phyloP scores from a whole-genome alignment of 2,329 filamentous ascomycete species.

The Fusarium sp. region DNA sequence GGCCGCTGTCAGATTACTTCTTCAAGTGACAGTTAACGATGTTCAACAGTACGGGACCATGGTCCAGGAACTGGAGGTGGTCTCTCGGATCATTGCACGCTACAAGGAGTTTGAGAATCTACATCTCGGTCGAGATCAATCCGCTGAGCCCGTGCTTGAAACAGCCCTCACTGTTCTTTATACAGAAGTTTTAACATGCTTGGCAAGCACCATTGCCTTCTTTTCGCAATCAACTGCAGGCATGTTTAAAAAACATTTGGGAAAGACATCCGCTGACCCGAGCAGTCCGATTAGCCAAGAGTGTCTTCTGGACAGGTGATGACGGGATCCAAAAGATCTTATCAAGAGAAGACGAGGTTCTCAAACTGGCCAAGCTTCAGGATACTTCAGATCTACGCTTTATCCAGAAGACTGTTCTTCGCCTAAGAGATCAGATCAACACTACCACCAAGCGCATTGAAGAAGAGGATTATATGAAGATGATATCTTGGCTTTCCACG shows the following conservation, averaged over 20 bases:
- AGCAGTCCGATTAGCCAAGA: neutral
- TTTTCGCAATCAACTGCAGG: neutral
- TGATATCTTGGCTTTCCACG: conserved; percentile 2
- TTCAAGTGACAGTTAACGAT: conserved; percentile 1
- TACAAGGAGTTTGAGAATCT: neutral
- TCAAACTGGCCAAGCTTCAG: neutral
- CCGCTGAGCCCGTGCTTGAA: neutral
- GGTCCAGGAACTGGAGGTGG: conserved; percentile 1
- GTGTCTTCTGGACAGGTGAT: neutral
- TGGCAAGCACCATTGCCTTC: neutral
- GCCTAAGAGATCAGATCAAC: neutral
- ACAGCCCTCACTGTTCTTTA: neutral
- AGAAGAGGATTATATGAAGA: neutral
- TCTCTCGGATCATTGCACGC: neutral
- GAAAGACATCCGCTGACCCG: accelerated
- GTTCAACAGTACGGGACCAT: neutral
- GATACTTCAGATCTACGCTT: neutral
- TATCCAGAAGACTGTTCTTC: conserved; percentile 1
- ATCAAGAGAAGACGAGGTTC: neutral
- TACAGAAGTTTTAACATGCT: neutral
- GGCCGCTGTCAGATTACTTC: conserved; percentile 9
- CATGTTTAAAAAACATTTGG: neutral
- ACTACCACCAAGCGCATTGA: neutral
- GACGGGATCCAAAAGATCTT: neutral
- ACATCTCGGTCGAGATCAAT: neutral